Evolutionary conservation across 2,329 filamentous ascomycete species (phyloP).

Genomic region (Pseudocercospora macadamiae): DNA sequence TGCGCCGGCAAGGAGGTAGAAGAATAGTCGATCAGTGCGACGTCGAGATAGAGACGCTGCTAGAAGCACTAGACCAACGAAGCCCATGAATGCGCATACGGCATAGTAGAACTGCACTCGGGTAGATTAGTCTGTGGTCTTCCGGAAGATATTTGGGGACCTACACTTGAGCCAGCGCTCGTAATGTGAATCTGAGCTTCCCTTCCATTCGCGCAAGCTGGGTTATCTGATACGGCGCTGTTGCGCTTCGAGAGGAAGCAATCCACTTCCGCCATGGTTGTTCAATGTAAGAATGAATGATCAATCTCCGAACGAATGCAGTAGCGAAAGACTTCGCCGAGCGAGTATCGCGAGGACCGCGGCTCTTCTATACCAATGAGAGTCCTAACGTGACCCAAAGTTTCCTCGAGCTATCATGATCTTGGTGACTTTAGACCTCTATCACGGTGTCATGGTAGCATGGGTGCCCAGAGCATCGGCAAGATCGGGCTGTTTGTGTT

Average conservation of each 20-base stretch:
- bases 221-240: slow-evolving; percentile 17
- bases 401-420: too few relatives aligned
- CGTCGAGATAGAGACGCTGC: slow-evolving; percentile 53
- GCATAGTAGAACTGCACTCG: slow-evolving; percentile 53
- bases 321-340: too few relatives aligned
- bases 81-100: slow-evolving; percentile 59
- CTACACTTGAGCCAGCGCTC: slow-evolving; percentile 15
- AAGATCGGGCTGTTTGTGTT: background rate
- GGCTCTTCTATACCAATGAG: background rate
- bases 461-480: background rate
- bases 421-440: background rate
- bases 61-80: slow-evolving; percentile 54
- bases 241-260: slow-evolving; percentile 6
- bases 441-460: slow-evolving; percentile 2
- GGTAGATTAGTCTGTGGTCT: background rate
- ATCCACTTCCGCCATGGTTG: background rate
- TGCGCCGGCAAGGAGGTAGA: slow-evolving; percentile 60
- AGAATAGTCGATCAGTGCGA: slow-evolving; percentile 58
- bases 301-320: background rate
- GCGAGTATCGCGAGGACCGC: background rate
- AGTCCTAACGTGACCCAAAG: background rate
- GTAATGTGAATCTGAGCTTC: slow-evolving; percentile 23
- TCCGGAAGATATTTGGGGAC: background rate
- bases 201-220: slow-evolving; percentile 18
- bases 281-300: background rate